A percentile compares a stretch with the other conserved stretches of the same genome.
These are phyloP conservation scores for Daedaleopsis sinensis DNA, from an alignment of 768 basidiomycete species.

Conservation along the genomic window DNA sequence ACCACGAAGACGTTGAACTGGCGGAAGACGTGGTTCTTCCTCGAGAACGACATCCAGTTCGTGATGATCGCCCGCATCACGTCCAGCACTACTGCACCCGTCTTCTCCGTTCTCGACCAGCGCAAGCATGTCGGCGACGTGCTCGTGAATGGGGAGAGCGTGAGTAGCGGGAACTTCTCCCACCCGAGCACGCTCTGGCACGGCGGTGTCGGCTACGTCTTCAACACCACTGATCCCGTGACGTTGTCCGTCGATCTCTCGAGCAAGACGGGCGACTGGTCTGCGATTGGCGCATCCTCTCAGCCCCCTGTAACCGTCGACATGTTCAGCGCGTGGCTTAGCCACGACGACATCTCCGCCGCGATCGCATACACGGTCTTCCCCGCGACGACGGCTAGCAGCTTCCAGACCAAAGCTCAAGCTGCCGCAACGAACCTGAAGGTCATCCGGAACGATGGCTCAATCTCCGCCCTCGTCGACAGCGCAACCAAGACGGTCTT, in stretches of 20 bases:
- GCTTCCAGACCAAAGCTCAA: constrained; percentile 41
- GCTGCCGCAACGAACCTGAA: constrained; percentile 33
- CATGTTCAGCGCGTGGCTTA: constrained; percentile 62
- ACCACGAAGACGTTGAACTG: constrained; percentile 51
- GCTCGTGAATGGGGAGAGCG: constrained; percentile 40
- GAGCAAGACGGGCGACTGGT: constrained; percentile 58
- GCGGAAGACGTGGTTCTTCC: constrained; percentile 74
- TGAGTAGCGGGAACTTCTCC: constrained; percentile 29
- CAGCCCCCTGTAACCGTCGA: constrained; percentile 55
- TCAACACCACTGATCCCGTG: constrained; percentile 37
- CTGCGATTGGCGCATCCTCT: constrained; percentile 59
- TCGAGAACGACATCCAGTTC: constrained; percentile 58
- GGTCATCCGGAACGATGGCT: constrained; percentile 48
- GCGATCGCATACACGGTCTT: constrained; percentile 52
- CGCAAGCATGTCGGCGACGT: constrained; percentile 46
- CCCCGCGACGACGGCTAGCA: constrained; percentile 46
- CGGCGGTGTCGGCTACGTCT: constrained; percentile 58
- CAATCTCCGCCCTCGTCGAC: constrained; percentile 57
- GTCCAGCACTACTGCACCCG: constrained; percentile 47
- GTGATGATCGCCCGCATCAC: constrained; percentile 58
- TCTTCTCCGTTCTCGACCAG: constrained; percentile 68
- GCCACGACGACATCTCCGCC: constrained; percentile 37
- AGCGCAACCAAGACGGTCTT: constrained; percentile 40
- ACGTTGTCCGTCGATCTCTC: constrained; percentile 44
- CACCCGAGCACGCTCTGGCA: constrained; percentile 56